Evolutionary conservation across 805 yeast species (phyloP).

Genomic region (Cyberlindnera xishuangbannaensis): DNA sequence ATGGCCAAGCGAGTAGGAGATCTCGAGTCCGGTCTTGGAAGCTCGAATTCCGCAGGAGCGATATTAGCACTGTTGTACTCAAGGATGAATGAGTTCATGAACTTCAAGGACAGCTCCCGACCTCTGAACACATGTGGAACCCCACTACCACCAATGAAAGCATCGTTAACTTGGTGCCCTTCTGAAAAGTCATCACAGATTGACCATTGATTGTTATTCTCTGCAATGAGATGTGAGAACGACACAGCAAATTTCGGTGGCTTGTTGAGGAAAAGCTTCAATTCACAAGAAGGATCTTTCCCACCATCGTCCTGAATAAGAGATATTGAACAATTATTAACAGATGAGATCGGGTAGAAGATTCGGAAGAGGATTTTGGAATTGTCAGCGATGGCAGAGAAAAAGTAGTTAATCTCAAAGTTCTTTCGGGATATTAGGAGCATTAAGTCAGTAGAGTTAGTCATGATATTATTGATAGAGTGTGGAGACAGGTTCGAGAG

Average conservation of each 20-base stretch:
- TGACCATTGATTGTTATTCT: conserved; percentile 68
- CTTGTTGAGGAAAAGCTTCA: conserved; percentile 44
- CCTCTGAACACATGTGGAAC: conserved; percentile 71
- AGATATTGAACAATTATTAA: conserved; percentile 48
- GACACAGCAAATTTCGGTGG: conserved; percentile 79
- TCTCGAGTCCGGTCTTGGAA: conserved; percentile 17
- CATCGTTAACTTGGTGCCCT: conserved; percentile 73
- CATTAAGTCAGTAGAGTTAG: conserved; percentile 58
- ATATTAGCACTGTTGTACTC: conserved; percentile 36
- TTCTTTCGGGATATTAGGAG: conserved; percentile 68
- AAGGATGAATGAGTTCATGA: conserved; percentile 47
- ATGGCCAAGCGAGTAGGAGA: conserved; percentile 17
- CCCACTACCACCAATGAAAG: conserved; percentile 54
- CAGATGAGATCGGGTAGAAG: conserved; percentile 60
- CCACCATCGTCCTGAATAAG: conserved; percentile 28
- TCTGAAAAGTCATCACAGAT: conserved; percentile 82
- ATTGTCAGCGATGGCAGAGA: conserved; percentile 59
- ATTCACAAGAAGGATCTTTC: conserved; percentile 33
- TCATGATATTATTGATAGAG: conserved; percentile 57
- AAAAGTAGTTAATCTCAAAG: conserved; percentile 70
- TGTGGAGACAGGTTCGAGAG: conserved; percentile 63
- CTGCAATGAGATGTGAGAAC: conserved; percentile 48
- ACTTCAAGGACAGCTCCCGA: conserved; percentile 41
- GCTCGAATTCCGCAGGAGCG: conserved; percentile 20
- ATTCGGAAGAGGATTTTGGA: conserved; percentile 67